Base-by-base conservation (phyloP, 108 stramenopile genomes). In the Nitzschia sp. region DNA sequence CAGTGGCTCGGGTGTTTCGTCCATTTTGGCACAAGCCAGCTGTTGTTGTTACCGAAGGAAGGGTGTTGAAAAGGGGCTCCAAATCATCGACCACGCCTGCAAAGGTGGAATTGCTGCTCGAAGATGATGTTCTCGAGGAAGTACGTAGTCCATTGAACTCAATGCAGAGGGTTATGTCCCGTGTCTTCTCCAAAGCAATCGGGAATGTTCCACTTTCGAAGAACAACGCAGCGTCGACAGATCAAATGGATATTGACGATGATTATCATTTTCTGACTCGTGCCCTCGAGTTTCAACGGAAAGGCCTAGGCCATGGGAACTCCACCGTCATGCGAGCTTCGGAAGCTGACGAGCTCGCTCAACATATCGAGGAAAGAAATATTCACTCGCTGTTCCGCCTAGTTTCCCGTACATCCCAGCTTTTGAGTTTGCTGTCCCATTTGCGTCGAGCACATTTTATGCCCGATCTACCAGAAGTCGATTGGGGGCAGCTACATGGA, bases 11-110 rank as follows among this genome's bases (percentile, higher is more conserved):
- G 32, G 77, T 92, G 3, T 55, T 96, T 31, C 87, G 96, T 22
- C 96, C 93, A 27, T 61, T 94, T 52, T 96, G 93, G 96, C 75
- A 82, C 68, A 94, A 94, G 73, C 85, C 90, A 9, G 81, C 80
- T 8, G 93, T 91, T 33, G 89, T 93, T 19, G 90, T 91, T 8
- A 93, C 91, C 1, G 93, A 92, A 66, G 93, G 93, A 15, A 48
- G 69, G 26, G 66, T 77, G 22, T 53, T 83, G 2, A 78, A 75
- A 41, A 73, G 77, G 41, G 73, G 73, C 15, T 61, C 72, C 19
- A 63, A 22, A 38, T 35, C 55, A 13, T 27, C 13, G 13, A 34
- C 52, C 1, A 74, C 81, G n/a, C 92, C 94, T 16, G 81, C 91
- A 1, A 93, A 89, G 63, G 92, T 93, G 1, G 92, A 96, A 58